Percentiles rank a stretch among this genome's conserved stretches.
Conservation (phyloP, 2,329 filamentous ascomycete genomes). For the Pseudovirgaria hyperparasitica region DNA sequence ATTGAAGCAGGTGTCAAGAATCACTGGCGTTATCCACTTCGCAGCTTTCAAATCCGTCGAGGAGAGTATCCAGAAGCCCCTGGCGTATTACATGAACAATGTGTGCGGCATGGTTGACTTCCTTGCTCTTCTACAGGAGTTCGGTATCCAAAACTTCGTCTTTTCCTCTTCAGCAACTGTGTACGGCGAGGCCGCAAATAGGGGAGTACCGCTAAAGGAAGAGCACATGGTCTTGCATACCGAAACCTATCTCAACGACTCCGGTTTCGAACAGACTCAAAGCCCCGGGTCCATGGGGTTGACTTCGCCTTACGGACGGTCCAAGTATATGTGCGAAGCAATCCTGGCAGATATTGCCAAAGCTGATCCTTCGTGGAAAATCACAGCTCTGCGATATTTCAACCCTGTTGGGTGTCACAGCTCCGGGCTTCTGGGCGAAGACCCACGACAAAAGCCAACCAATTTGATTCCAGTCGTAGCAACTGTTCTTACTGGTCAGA, state of each 20-base stretch:
- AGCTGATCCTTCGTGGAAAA: constrained; percentile 49
- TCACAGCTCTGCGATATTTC: constrained; percentile 53
- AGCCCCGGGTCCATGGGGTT: constrained; percentile 42
- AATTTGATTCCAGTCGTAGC: constrained; percentile 54
- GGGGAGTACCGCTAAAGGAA: constrained; percentile 40
- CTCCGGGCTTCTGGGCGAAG: constrained; percentile 51
- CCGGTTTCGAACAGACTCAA: constrained; percentile 29
- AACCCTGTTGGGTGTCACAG: constrained; percentile 54
- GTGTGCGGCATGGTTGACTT: constrained; percentile 51
- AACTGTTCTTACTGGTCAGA: constrained; percentile 45
- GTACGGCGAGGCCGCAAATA: constrained; percentile 38
- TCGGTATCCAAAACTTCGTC: constrained; percentile 51
- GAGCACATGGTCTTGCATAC: constrained; percentile 41
- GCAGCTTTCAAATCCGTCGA: constrained; percentile 55
- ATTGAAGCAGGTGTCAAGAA: constrained; percentile 31
- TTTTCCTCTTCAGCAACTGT: constrained; percentile 58
- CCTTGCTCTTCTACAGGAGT: constrained; percentile 42
- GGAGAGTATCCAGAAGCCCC: constrained; percentile 47
- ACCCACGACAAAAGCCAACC: constrained; percentile 47
- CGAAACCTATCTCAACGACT: constrained; percentile 30
- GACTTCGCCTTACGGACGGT: constrained; percentile 53
- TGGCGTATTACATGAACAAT: constrained; percentile 57
- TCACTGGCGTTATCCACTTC: constrained; percentile 56
- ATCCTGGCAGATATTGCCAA: constrained; percentile 50
- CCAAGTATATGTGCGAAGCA: constrained; percentile 56